Evolutionary conservation across 352 stramenopile species (phyloP), one percentile per base, ranked within the genome.

Genomic region (Globisporangium irregulare): DNA sequence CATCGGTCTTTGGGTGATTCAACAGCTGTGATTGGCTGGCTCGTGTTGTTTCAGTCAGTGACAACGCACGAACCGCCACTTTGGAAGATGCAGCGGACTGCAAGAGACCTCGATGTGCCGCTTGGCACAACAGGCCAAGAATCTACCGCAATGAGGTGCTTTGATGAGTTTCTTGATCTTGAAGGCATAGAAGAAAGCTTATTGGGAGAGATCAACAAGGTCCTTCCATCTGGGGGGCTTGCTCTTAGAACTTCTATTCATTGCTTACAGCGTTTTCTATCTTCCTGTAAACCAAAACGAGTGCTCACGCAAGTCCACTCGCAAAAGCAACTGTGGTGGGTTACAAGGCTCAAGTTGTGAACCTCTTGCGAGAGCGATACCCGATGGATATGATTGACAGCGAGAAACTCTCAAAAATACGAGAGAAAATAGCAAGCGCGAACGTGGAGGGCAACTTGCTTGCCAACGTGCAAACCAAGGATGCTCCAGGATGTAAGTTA

Each of bases 381-480:
- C 5, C 18, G 20, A 48, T n/a, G 63, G 34, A 55, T 48, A 24
- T 74, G n/a, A 25, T 43, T 3, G 61, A 69, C 27, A 59, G 32
- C 22, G 62, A 70, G 57, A 41, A 48, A 36, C 53, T 77, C 1
- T 46, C 34, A 20, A 67, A 66, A n/a, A 77, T 73, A 55, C 55
- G 64, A 12, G 64, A 72, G 15, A 78, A 73, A 54, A 75, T 78
- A 59, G 46, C n/a, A 5, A 54, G 24, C 10, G 27, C 48, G 1
- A 76, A 73, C 25, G 69, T 70, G 7, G 69, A 73, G 25, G 36
- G 66, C 7, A 70, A 76, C 43, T 18, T 75, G 22, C 46, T 59
- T 10, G 43, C 66, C 1, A 73, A 67, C 12, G 46, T 75, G 14
- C 61, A 73, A 55, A 68, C 62, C 2, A 69, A 58, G 6, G 69